Evolutionary conservation across 441 rosid genomes (phyloP), one percentile per base, ranked within the genome.

Genomic region (Populus hybrid): DNA sequence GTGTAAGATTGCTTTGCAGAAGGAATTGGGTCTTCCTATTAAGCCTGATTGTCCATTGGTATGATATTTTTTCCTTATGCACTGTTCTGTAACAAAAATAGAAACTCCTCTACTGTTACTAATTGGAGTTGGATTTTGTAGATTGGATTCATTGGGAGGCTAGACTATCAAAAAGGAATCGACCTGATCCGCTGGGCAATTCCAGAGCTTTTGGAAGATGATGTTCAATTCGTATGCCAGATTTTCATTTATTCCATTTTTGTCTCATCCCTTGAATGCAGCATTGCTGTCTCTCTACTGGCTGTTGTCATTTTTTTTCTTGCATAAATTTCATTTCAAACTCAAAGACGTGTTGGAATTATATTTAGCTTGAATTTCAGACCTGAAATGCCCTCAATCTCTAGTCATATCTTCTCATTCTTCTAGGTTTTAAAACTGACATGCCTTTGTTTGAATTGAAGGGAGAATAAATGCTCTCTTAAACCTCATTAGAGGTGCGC

Each of bases 81-180:
- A 35, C 78, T 30, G 21, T 8, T 68, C 53, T 64, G 53, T 77
- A 28, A 53, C 50, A 16, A 59, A 38, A 76, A 38, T 30, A 53
- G 16, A 66, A 69, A 24, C 16, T 34, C 74, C 70, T 61, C 61
- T 72, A 76, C 67, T 30, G 35, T 46, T 78, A 35, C 80, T 82
- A 57, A 67, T 75, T 79, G 46, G 71, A 73, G 46, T 75, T 79
- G 71, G 64, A 84, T 38, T 75, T 81, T 82, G 78, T 82, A 95
- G 99, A 88, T 95, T 86, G 98, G 99, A 75, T 95, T 95, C 82
- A 92, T 94, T 64, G 98, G 99, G 83, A 92, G 98, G 84, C 81
- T 95, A 85, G 98, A 93, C 88, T 88, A 94, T 86, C 99, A 95
- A 84, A 95, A 94, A 81, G 99, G 99, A 77, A 92, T 95, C 16